Percentiles rank a stretch among this genome's conserved stretches.
These are phyloP conservation scores for Dentipellis sp. DNA, from an alignment of 768 basidiomycete species.

Conservation along the genomic window DNA sequence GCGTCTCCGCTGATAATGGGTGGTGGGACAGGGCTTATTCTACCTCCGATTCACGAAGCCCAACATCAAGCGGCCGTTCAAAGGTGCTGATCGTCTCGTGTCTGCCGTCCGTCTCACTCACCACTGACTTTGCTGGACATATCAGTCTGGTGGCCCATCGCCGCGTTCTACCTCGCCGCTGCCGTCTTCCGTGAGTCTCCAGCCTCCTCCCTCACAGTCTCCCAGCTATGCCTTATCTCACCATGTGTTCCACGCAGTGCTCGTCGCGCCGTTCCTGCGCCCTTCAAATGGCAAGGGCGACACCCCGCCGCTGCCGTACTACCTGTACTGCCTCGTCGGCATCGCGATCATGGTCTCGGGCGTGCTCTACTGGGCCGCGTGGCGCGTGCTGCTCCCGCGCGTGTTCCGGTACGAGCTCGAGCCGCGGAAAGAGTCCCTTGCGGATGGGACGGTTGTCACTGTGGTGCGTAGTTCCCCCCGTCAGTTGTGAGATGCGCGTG, in stretches of 20 bases:
- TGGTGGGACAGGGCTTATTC: conserved; percentile 35
- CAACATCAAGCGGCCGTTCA: conserved; percentile 40
- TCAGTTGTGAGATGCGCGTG: too few species aligned
- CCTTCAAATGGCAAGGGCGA: conserved; percentile 49
- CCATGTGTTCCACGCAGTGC: conserved; percentile 23
- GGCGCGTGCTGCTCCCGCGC: conserved; percentile 41
- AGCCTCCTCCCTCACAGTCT: background rate
- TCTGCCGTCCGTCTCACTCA: conserved; percentile 3
- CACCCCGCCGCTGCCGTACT: conserved; percentile 52
- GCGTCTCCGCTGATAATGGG: too few species aligned
- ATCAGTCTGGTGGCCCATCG: conserved; percentile 47
- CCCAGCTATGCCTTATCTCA: too few species aligned
- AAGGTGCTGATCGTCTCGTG: conserved; percentile 13
- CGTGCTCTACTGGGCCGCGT: conserved; percentile 44
- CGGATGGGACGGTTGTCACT: conserved; percentile 46
- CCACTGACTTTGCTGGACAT: conserved; percentile 6
- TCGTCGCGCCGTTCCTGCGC: conserved; percentile 45
- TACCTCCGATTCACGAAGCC: conserved; percentile 47
- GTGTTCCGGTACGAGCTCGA: conserved; percentile 40
- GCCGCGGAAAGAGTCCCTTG: conserved; percentile 37
- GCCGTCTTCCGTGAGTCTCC: conserved; percentile 37
- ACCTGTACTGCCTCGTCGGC: conserved; percentile 47
- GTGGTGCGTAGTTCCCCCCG: conserved; percentile 25
- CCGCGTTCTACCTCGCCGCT: conserved; percentile 44
- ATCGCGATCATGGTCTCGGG: conserved; percentile 39